phyloP scores from a whole-genome alignment of 345 rosid genomes.

The Syzygium jambos region DNA sequence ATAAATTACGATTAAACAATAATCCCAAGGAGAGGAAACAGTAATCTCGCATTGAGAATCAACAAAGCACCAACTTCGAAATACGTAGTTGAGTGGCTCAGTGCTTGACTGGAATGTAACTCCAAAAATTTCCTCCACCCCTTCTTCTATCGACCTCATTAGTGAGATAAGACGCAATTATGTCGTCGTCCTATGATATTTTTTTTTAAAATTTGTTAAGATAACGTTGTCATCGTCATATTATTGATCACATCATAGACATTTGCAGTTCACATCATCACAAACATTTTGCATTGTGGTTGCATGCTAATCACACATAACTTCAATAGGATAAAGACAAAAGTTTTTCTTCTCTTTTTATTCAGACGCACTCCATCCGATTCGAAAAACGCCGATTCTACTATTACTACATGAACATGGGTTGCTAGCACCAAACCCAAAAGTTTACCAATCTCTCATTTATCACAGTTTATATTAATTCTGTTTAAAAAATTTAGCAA shows the following conservation, averaged over 20 bases:
- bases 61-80: not conserved
- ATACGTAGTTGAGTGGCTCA: not conserved
- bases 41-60: not conserved
- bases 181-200: not conserved
- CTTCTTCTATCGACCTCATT: not conserved
- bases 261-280: not conserved
- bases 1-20: not conserved
- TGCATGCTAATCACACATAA: not conserved
- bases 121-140: not conserved
- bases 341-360: not conserved
- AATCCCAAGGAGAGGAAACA: not conserved
- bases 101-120: not conserved
- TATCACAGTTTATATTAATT: not conserved
- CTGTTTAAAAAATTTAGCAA: not conserved
- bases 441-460: not conserved
- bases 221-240: not conserved
- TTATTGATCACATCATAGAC: not conserved
- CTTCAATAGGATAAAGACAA: not conserved
- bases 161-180: not conserved
- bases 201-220: not conserved
- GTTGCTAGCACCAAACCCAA: not conserved
- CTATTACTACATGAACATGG: not conserved
- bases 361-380: not conserved
- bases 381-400: not conserved
- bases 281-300: not conserved